Base-by-base conservation (phyloP, 345 rosid species). In the Orychophragmus violaceus region DNA sequence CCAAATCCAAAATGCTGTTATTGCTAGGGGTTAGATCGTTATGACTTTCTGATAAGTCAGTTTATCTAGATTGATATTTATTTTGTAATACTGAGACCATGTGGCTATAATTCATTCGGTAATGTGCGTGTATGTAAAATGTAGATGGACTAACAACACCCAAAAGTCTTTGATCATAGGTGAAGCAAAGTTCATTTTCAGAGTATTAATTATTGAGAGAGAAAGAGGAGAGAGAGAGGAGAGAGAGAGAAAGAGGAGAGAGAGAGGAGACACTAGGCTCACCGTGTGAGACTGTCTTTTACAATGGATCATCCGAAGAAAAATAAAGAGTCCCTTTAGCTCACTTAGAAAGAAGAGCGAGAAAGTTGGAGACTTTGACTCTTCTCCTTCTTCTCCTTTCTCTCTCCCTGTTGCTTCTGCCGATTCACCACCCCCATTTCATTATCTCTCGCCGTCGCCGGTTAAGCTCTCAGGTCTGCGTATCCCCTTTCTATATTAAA, bases 331-430 rank as follows among this genome's bases (percentile, higher is more conserved):
- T 32, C 51, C n/a, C 30, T 29, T 69, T 14, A n/a, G 66, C 41
- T 39, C 50, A 21, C 68, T 70, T 14, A 27, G 49, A n/a, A n/a
- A n/a, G n/a, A n/a, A n/a, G n/a, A n/a, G n/a, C 35, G 64, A 71
- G 55, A 39, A 42, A 70, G 74, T 42, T 13, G 54, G 68, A 70
- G 69, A 55, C 72, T 54, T 71, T 76, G 69, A 71, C 80, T 76
- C 69, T 63, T 72, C 67, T 66, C 72, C 69, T 63, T 72, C 67
- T 66, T 61, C 73, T 59, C 69, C 17, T 46, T 30, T 41, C 9
- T 55, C 68, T 32, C 61, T 9, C 17, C 35, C 50, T 56, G 1
- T 36, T 61, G 30, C 51, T 44, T 45, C 69, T 35, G 24, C 28
- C 51, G 52, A 33, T 57, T 60, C 62, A 32, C 7, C 60, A 37